phyloP scores from a whole-genome alignment of 1,284 basidiomycete species.

The Singerocomus inundabilis region DNA sequence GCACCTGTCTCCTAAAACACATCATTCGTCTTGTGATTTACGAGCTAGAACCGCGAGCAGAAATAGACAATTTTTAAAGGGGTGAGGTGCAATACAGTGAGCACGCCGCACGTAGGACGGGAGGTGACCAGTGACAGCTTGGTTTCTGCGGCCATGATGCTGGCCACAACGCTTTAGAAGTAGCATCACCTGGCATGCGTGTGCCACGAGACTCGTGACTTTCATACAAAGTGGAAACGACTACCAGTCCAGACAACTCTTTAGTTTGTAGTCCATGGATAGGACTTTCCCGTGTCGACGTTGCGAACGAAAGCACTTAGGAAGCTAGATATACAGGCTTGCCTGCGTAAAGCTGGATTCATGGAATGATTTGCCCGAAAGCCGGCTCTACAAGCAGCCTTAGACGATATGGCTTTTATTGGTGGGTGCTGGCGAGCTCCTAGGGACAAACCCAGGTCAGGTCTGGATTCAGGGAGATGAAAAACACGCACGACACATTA shows the following conservation, averaged over 20 bases:
- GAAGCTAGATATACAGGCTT: too few species aligned
- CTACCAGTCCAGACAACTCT: background rate
- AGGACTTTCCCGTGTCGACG: background rate
- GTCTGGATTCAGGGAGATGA: too few species aligned
- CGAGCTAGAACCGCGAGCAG: background rate
- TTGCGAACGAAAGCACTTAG: background rate
- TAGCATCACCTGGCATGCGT: conserved; percentile 6
- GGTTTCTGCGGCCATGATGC: conserved; percentile 3
- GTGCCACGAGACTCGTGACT: conserved; percentile 8
- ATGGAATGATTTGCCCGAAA: too few species aligned
- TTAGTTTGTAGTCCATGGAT: background rate
- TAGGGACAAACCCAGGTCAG: too few species aligned
- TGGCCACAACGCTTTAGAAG: conserved; percentile 10
- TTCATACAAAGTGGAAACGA: conserved; percentile 4
- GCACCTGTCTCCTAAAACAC: conserved; percentile 21
- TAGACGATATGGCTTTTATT: too few species aligned
- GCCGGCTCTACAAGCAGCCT: too few species aligned
- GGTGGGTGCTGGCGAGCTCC: too few species aligned
- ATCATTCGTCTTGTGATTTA: conserved; percentile 1
- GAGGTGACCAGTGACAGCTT: background rate
- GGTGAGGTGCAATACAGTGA: background rate
- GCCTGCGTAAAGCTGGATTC: too few species aligned
- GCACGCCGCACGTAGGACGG: background rate
- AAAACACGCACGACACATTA: too few species aligned
- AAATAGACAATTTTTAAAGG: background rate